Base-by-base conservation (phyloP, 2,329 filamentous ascomycete genomes). In the Sporothrix luriei region DNA sequence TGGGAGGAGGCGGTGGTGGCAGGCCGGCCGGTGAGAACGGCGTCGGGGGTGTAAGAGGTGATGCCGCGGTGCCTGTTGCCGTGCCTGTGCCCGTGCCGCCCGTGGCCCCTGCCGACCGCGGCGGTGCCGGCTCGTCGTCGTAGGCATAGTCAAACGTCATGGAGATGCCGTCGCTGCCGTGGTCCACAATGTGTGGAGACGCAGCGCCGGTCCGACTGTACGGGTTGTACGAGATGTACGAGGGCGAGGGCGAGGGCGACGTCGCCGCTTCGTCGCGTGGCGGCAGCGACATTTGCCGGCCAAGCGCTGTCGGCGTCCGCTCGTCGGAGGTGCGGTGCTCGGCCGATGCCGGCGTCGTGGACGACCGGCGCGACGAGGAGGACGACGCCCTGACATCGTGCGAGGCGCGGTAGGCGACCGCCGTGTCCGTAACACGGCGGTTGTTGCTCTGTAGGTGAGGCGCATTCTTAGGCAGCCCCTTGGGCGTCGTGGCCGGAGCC, bases 141-240 rank as follows among this genome's bases (percentile, higher is more conserved):
- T 84, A 59, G 6, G 46, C 78, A 73, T 85, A 90, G 1, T 85
- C 90, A 77, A 93, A 93, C 1, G 88, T 90, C 89, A 93, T 90
- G 73, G 89, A 84, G 7, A 91, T 79, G 67, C 84, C 84, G 29
- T 85, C 84, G 62, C 52, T 65, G 62, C 13, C n/a, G 33, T 85
- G 82, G 40, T 79, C 76, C 4, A 75, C 75, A 52, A 74, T 75
- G 19, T 74, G 61, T 16, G 65, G 48, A n/a, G 69, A 51, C 40
- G 48, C 62, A 13, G 48, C 52, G 9, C 62, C 57, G 29, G 61
- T 54, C n/a, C 68, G 66, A 33, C 24, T 21, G 16, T 62, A 62
- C 3, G 40, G 40, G 40, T 43, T 43, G 40, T 43, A 43, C 11
- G 40, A 43, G 40, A 9, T 16, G 40, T 43, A 43, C 40, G 40